Evolutionary conservation across 2,329 filamentous ascomycete genomes (phyloP).

Genomic region (Zelopaecilomyces penicillatus): DNA sequence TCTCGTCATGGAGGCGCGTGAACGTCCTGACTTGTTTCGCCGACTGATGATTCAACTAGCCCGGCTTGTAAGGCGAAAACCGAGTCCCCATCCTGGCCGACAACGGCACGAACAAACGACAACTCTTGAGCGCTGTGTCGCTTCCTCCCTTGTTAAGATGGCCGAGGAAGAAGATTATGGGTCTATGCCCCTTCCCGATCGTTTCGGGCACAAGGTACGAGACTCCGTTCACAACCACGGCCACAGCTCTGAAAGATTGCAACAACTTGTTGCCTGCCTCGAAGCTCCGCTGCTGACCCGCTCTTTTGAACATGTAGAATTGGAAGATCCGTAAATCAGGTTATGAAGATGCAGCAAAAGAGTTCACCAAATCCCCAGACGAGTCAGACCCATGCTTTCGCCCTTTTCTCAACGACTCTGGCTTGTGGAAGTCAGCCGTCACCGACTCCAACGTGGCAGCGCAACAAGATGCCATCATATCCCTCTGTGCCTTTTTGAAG

Average conservation of each 20-base stretch:
- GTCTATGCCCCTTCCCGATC: conserved; percentile 67
- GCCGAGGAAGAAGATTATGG: conserved; percentile 82
- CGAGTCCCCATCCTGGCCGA: conserved; percentile 4
- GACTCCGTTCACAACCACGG: neutral
- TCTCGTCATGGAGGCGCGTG: conserved; percentile 15
- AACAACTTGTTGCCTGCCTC: neutral
- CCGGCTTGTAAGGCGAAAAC: conserved; percentile 14
- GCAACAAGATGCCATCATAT: conserved; percentile 82
- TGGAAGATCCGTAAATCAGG: conserved; percentile 97
- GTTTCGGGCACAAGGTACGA: conserved; percentile 71
- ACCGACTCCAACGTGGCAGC: conserved; percentile 94
- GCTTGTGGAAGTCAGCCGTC: conserved; percentile 86
- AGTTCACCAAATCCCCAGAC: conserved; percentile 76
- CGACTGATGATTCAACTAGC: conserved; percentile 25
- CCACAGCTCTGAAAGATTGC: too few species aligned
- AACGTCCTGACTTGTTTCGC: conserved; percentile 16
- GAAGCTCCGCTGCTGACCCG: too few species aligned
- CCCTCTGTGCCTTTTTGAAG: conserved; percentile 86
- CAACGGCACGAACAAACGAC: conserved; percentile 13
- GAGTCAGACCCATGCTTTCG: conserved; percentile 79
- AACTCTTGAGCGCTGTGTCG: conserved; percentile 1
- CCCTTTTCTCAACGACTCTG: conserved; percentile 77
- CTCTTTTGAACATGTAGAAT: conserved; percentile 38
- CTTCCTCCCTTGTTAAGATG: conserved; percentile 42
- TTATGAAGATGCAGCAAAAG: conserved; percentile 86